Base-by-base conservation (phyloP, 345 rosid genomes). In the Eucalyptus polyanthemos region DNA sequence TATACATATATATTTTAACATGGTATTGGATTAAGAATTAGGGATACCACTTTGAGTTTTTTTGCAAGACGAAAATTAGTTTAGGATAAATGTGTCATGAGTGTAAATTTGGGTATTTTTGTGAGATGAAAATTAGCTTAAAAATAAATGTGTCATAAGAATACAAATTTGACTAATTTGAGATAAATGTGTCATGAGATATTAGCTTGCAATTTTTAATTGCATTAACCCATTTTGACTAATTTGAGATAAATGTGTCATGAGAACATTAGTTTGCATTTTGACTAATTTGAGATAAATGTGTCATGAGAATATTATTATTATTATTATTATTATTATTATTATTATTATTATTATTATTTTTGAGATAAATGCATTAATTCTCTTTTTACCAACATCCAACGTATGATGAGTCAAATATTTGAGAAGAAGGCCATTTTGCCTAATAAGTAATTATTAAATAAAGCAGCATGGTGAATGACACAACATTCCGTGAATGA, bases 21-120 rank as follows among this genome's bases (percentile, higher is more conserved):
- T 19, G 24, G 0, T 11, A 60, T 60, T 60, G 14, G 27, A 1
- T 60, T 27, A 27, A 60, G 56, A 0, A 0, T 19, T 19, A 53
- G 56, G 56, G 56, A 53, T 53, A 17, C 22, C 56, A 53, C 4
- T 53, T 53, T 19, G 56, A 53, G 24, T 53, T 19, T 53, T 53
- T 53, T 53, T 19, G 10, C 10, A 0, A 53, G 10, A 53, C 2
- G 2, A 19, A 53, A 53, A 53, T 7, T 58, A 25, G 65, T 58
- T 58, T 5, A 11, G 2, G 29, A 58, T 58, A 58, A 25, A 58
- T 58, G n/a, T 27, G 67, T 27, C 5, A 60, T 5, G 0, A 12
- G 31, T 60, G 5, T 0, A 25, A 60, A 27, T 27, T 0, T 11
- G 4, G 2, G 4, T 60, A 25, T 60, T 11, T 60, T 60, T 60